Evolutionary conservation across 163 green algal species (phyloP).

Genomic region (Botryococcus braunii): DNA sequence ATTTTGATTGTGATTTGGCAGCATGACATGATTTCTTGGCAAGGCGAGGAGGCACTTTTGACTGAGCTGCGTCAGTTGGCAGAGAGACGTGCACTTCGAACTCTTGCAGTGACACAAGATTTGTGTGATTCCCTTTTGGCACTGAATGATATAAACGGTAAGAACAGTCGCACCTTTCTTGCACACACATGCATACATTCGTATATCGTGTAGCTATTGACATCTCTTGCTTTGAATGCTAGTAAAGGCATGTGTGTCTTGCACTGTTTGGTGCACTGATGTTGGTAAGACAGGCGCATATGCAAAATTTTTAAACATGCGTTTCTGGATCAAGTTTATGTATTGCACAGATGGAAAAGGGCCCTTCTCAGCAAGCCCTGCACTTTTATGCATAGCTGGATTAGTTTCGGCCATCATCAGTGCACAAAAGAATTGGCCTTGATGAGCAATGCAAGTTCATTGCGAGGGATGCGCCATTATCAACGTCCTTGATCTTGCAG

Average conservation of each 20-base stretch:
- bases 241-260: not conserved
- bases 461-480: too few species aligned
- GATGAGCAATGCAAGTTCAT: too few species aligned
- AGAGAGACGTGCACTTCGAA: slow-evolving; percentile 24
- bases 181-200: not conserved
- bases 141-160: slow-evolving; percentile 43
- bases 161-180: not conserved
- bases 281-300: not conserved
- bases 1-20: not conserved
- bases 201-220: not conserved
- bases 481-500: too few species aligned
- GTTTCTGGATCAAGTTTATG: slow-evolving; percentile 4
- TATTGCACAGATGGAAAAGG: slow-evolving; percentile 17
- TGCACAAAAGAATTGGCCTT: slow-evolving; percentile 58
- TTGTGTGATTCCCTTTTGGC: slow-evolving; percentile 43
- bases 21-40: not conserved
- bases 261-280: not conserved
- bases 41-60: slow-evolving; percentile 14
- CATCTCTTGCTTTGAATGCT: not conserved
- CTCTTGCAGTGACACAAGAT: slow-evolving; percentile 46
- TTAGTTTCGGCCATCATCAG: slow-evolving; percentile 47
- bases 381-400: slow-evolving; percentile 36
- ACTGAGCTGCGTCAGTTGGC: slow-evolving; percentile 23
- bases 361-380: slow-evolving; percentile 23
- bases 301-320: slow-evolving; percentile 4